Evolutionary conservation across 768 basidiomycete species (phyloP), one percentile per base, ranked within the genome.

Genomic region (Lentinula boryana): DNA sequence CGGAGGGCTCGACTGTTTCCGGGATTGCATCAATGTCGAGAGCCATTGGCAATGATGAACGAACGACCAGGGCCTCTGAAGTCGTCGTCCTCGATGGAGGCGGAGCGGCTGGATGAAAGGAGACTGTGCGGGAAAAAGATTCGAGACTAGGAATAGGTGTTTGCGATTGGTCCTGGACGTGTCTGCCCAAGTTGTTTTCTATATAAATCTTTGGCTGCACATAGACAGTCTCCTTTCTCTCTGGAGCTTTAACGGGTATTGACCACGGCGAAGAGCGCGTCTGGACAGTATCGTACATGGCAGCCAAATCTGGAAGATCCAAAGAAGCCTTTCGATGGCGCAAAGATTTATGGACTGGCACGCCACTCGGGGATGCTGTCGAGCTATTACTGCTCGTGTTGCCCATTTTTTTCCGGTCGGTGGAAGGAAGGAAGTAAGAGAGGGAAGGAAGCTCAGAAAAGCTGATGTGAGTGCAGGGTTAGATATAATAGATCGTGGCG

Each of bases 221-320:
- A 33, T 46, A 41, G 32, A 40, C 18, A 8, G n/a, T 9, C 16
- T 60, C 58, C n/a, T 52, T 35, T 44, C n/a, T 50, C 27, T 49
- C 48, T 23, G 38, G 21, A 13, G 49, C 27, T 40, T 43, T 31
- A 7, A 59, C 48, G 16, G 58, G 58, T 27, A 60, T 60, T 32
- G 58, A 35, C 18, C 44, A 36, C 10, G 46, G 48, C 2, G 48
- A 32, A 36, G 44, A 49, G 16, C 35, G 31, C 46, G 40, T 44
- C 18, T 33, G 53, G n/a, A 43, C 21, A 44, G 55, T 49, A 51
- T 60, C n/a, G 35, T 50, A 36, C 44, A 58, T 48, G 18, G 44
- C 32, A 13, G 56, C 46, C 5, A 60, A 21, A 40, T 60, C 58
- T n/a, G 58, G 58, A 36, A 60, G 58, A 32, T 60, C 58, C n/a